Base-by-base conservation (phyloP, 1,284 basidiomycete species). In the Schizophyllum amplum region DNA sequence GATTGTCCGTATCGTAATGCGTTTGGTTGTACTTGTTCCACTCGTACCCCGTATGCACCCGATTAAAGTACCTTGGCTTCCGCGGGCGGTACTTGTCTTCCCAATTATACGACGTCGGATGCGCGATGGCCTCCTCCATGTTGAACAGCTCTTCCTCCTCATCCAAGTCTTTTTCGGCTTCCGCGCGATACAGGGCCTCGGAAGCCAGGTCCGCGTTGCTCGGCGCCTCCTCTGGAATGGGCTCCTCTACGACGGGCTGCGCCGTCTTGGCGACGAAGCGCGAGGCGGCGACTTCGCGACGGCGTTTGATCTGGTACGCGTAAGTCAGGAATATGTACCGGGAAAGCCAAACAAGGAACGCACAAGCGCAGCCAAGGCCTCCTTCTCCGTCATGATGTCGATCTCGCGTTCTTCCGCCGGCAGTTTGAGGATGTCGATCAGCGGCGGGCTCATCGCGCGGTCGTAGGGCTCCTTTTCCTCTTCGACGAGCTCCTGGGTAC, bases 1-100 rank as follows among this genome's bases (percentile, higher is more conserved):
- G 94, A 68, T 98, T 98, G 68, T 98, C 94, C 62, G 76, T 94
- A 92, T 98, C 95, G 69, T 98, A 98, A 72, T 98, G 94, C 4
- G 94, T 97, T 70, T 98, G 94, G 69, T 98, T 98, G 73, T 98
- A 98, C 77, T 97, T 96, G 77, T 97, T 99, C 97, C 97, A 99
- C 71, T 99, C 97, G 69, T 96, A 99, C n/a, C 97, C 97, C n/a
- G 97, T 99, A 68, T 98, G 94, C 27, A 99, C 96, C 59, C 96
- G 89, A 71, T 99, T 99, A 76, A 99, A 98, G 78, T 98, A 99
- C 62, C 96, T 81, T 46, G 97, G 97, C 70, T 99, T 99, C 51
- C 97, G 81, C n/a, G 97, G 95, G 25, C 97, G 82, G 67, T 97
- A 99, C 73, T 98, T 96, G 79, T 99, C 97, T 74, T 96, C 93